Conservation (phyloP, 805 yeast species). For the Komagataella phaffii region DNA sequence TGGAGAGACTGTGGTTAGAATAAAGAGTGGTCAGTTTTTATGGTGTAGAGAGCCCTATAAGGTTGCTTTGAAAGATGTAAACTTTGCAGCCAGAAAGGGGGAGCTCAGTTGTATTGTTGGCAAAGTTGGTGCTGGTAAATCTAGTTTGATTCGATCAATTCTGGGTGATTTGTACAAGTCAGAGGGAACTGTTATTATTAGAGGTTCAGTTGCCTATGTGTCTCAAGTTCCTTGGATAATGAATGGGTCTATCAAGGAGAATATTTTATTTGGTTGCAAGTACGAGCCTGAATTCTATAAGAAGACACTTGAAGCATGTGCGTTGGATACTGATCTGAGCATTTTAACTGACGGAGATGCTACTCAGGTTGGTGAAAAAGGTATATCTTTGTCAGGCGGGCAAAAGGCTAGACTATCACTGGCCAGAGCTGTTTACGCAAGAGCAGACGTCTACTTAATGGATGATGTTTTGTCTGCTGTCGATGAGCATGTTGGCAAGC, state of each 20-base stretch:
- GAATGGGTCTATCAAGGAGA: conserved; percentile 83
- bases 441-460: conserved; percentile 77
- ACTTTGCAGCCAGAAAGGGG: conserved; percentile 56
- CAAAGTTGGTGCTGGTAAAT: conserved; percentile 82
- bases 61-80: conserved; percentile 51
- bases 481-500: conserved; percentile 88
- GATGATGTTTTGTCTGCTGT: conserved; percentile 94
- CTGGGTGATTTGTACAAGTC: conserved; percentile 74
- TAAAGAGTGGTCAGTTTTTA: conserved; percentile 50
- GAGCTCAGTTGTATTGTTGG: conserved; percentile 81
- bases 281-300: conserved; percentile 72
- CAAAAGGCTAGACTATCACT: conserved; percentile 88
- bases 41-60: conserved; percentile 70
- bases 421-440: conserved; percentile 87
- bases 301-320: conserved; percentile 76
- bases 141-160: conserved; percentile 66
- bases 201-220: conserved; percentile 78
- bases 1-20: conserved; percentile 47
- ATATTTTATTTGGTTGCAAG: conserved; percentile 75
- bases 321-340: conserved; percentile 60
- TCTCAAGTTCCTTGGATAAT: conserved; percentile 93
- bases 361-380: conserved; percentile 92
- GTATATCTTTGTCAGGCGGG: conserved; percentile 90
- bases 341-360: conserved; percentile 74
- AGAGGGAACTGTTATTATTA: conserved; percentile 56